A percentile compares a stretch with the other conserved stretches of the same genome.
These are phyloP conservation scores for Hypoxylon sp. DNA, from an alignment of 2,329 filamentous ascomycete species.

Conservation along the genomic window DNA sequence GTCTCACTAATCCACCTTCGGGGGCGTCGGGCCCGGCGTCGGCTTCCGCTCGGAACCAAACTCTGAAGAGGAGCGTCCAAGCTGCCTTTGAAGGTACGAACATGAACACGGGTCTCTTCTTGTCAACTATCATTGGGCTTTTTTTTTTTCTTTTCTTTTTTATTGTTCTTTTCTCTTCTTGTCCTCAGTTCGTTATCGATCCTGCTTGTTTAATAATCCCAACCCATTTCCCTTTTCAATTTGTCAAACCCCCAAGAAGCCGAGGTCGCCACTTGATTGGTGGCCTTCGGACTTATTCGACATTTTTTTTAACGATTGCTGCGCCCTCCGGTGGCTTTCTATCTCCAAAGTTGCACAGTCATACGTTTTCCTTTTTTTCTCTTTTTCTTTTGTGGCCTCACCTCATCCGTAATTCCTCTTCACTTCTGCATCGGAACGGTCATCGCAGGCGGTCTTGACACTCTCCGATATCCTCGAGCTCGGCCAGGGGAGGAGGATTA, in stretches of 20 bases:
- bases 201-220: conserved; percentile 16
- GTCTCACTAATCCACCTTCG: conserved; percentile 62
- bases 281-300: conserved; percentile 30
- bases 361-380: background rate
- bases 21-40: conserved; percentile 59
- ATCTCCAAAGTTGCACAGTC: background rate
- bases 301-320: conserved; percentile 23
- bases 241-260: conserved; percentile 13
- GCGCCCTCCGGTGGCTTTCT: conserved; percentile 22
- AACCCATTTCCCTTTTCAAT: conserved; percentile 21
- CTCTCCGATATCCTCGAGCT: conserved; percentile 9
- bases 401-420: background rate
- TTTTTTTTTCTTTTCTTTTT: conserved; percentile 27
- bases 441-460: conserved; percentile 12
- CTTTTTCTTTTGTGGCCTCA: background rate
- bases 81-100: conserved; percentile 67
- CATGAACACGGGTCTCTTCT: conserved; percentile 9
- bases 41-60: conserved; percentile 54
- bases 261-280: conserved; percentile 26
- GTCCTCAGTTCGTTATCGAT: conserved; percentile 20
- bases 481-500: conserved; percentile 7
- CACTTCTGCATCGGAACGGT: conserved; percentile 11
- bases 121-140: conserved; percentile 7
- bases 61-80: conserved; percentile 66
- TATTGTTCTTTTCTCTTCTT: conserved; percentile 16